Base-by-base conservation (phyloP, 495 filamentous ascomycete genomes). In the Penicillium waksmanii region DNA sequence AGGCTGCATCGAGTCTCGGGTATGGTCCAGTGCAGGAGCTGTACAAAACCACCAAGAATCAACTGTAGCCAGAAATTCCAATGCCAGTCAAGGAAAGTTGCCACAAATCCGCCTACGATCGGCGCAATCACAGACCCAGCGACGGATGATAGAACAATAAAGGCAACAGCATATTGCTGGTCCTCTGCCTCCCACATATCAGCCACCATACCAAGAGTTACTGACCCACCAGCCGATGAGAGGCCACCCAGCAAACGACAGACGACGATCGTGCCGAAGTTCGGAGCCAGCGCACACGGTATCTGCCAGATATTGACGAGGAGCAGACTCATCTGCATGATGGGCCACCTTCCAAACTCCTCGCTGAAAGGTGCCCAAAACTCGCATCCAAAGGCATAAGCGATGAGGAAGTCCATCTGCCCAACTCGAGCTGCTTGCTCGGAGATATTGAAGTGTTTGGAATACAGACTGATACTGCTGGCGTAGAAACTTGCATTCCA, bases 41-140 rank as follows among this genome's bases (percentile, higher is more conserved):
- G 85, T 48, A 89, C 85, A 49, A 80, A 76, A 0, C 80, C 86
- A 27, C 91, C 90, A 33, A 93, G 84, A 48, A 93, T 89, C 38
- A 93, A 80, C 70, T 92, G 89, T 58, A 93, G 84, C 89, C 89
- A 93, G 64, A 92, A 89, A 51, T 80, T 85, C 92, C 91, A 95
- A 36, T 78, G 77, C 91, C 89, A 93, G 25, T 70, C 62, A 15
- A 88, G 73, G 67, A 81, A 84, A 1, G 79, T 76, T 55, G 90
- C 83, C 55, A 90, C 81, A 66, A 93, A 92, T 18, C 90, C 91
- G 57, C 92, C 91, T 23, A 95, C 79, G 23, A 96, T 82, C 0
- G 92, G 89, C 3, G 91, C 92, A 12, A 94, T 76, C 27, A 89
- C 82, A 0, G 89, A 90, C 15, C 90, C 90, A 44, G 83, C 82